Evolutionary conservation across 2,329 filamentous ascomycete genomes (phyloP).

Genomic region (Fusarium pilosicola): DNA sequence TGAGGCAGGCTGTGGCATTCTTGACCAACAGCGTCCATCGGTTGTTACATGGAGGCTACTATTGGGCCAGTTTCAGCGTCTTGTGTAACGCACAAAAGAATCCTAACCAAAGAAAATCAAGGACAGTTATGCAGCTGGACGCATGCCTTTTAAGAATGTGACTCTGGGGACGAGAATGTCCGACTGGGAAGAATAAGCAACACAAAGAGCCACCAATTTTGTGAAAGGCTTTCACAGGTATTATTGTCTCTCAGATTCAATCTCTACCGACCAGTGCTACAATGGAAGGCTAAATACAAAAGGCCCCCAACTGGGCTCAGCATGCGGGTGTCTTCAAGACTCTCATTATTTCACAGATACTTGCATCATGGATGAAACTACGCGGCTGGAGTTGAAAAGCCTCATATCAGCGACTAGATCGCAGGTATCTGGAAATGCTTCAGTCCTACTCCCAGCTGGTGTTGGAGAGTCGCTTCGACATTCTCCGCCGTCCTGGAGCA

Average conservation of each 20-base stretch:
- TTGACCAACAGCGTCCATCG: not conserved
- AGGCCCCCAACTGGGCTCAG: not conserved
- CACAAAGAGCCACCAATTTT: not conserved
- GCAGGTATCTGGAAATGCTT: not conserved
- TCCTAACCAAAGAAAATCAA: not conserved
- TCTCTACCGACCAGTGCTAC: accelerated
- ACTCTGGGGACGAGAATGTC: not conserved
- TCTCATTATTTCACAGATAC: too few relatives aligned
- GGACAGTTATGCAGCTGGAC: not conserved
- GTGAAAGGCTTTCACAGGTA: not conserved
- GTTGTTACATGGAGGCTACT: not conserved
- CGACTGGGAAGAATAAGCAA: not conserved
- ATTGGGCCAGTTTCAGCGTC: not conserved
- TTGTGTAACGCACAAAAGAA: not conserved
- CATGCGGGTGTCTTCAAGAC: not conserved
- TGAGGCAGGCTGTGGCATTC: accelerated
- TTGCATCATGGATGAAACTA: not conserved
- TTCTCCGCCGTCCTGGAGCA: not conserved
- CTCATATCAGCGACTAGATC: not conserved
- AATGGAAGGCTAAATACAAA: too few relatives aligned
- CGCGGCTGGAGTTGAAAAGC: not conserved
- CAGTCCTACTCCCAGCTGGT: accelerated
- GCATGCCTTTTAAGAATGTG: not conserved
- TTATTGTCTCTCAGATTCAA: not conserved
- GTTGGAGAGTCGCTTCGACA: not conserved